Evolutionary conservation across 371 early-diverging fungal species (phyloP).

Genomic region (Apophysomyces variabilis): DNA sequence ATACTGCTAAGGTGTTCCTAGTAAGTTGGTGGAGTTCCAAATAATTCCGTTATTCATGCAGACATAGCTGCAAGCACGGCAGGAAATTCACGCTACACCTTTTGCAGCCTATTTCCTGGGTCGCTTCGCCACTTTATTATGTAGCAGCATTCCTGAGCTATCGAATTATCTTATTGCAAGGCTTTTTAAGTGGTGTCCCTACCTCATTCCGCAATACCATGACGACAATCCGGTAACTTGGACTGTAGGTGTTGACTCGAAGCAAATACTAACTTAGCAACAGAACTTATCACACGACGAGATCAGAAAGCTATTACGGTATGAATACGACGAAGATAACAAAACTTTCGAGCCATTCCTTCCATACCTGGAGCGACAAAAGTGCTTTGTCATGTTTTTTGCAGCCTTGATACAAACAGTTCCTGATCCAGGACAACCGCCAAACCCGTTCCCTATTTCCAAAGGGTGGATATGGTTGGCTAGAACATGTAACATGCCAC

Average conservation of each 20-base stretch:
- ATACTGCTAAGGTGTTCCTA: conserved; percentile 69
- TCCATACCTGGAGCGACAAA: conserved; percentile 62
- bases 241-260: not conserved
- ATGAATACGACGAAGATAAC: conserved; percentile 57
- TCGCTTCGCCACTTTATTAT: conserved; percentile 65
- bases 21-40: conserved; percentile 31
- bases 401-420: conserved; percentile 77
- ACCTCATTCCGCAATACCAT: conserved; percentile 72
- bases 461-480: conserved; percentile 85
- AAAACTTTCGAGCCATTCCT: conserved; percentile 65
- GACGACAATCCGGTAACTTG: conserved; percentile 55
- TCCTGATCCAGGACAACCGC: conserved; percentile 45
- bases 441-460: conserved; percentile 62
- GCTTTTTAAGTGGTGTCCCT: conserved; percentile 79
- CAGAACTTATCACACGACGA: conserved; percentile 44
- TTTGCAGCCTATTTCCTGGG: conserved; percentile 77
- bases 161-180: conserved; percentile 42
- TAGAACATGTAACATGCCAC: conserved; percentile 75
- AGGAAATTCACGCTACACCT: conserved; percentile 68
- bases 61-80: conserved; percentile 72
- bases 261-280: conserved; percentile 1
- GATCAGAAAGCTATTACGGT: conserved; percentile 38
- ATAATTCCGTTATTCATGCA: not conserved
- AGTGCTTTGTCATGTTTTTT: conserved; percentile 75
- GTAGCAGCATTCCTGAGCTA: conserved; percentile 63